Conservation (phyloP, 176 grass and related monocot species). For the Oropetium thomaeum region DNA sequence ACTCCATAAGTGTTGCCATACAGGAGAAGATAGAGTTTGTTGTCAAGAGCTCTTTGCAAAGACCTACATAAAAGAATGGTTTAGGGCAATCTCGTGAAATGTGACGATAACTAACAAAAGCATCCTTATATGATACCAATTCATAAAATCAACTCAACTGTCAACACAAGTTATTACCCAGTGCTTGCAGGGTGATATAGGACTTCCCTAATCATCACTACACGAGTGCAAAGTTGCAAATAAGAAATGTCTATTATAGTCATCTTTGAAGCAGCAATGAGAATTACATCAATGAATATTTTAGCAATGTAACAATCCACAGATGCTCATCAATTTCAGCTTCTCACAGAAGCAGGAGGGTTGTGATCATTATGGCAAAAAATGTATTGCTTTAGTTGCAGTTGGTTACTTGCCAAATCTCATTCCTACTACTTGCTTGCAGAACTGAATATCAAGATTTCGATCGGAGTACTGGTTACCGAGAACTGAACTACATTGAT, state of each 20-base stretch:
- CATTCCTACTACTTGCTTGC: not conserved
- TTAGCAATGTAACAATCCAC: not conserved
- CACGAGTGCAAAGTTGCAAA: not conserved
- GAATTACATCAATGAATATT: not conserved
- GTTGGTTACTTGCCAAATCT: not conserved
- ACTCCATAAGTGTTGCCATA: conserved; percentile 62
- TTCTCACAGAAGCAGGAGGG: not conserved
- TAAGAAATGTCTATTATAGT: too few species aligned
- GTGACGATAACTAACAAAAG: not conserved
- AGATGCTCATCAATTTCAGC: not conserved
- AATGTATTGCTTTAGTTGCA: not conserved
- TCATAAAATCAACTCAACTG: conserved; percentile 5
- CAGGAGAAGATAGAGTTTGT: conserved; percentile 86
- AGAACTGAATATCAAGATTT: not conserved
- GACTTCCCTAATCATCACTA: not conserved
- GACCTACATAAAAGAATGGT: conserved; percentile 50
- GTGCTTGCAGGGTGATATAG: not conserved
- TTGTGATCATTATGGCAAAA: not conserved
- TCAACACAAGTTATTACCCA: not conserved
- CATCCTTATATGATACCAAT: not conserved
- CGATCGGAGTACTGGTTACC: not conserved
- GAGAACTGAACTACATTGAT: not conserved
- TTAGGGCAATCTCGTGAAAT: conserved; percentile 4
- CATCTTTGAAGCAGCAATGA: not conserved
- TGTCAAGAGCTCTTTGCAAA: conserved; percentile 82